A percentile compares a stretch with the other conserved stretches of the same genome.
Evolutionary conservation across 1,139 yeast genomes (phyloP).

Genomic region (Debaryomycetaceae sp.): DNA sequence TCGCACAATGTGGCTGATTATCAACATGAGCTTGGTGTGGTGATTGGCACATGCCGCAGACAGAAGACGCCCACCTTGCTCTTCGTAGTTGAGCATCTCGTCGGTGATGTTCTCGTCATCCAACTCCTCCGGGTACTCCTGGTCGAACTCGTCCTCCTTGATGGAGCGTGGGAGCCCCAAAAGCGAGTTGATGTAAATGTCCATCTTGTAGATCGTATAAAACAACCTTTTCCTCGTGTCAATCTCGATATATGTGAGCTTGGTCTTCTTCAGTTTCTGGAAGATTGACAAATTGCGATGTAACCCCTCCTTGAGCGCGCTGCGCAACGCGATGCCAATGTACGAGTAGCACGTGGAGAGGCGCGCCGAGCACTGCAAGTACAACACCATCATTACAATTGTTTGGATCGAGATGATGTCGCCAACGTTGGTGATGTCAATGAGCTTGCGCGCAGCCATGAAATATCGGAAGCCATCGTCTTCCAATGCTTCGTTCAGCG

Average conservation of each 20-base stretch:
- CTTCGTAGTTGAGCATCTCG: constrained; percentile 38
- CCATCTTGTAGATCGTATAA: constrained; percentile 90
- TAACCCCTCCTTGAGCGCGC: constrained; percentile 82
- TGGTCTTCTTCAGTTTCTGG: constrained; percentile 39
- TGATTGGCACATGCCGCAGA: constrained; percentile 82
- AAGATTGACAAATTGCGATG: constrained; percentile 66
- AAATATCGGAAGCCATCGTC: constrained; percentile 84
- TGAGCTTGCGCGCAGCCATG: constrained; percentile 72
- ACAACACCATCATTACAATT: constrained; percentile 66
- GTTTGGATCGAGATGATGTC: constrained; percentile 59
- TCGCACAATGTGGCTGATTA: constrained; percentile 39
- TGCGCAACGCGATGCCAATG: constrained; percentile 86
- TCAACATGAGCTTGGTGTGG: constrained; percentile 66
- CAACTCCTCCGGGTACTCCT: constrained; percentile 76
- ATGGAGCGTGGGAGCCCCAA: constrained; percentile 80
- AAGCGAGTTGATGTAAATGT: constrained; percentile 84
- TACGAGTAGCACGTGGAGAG: constrained; percentile 87
- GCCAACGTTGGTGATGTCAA: constrained; percentile 54
- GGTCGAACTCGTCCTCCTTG: constrained; percentile 81
- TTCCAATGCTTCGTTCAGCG: constrained; percentile 44
- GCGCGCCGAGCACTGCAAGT: constrained; percentile 86
- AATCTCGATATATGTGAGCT: constrained; percentile 73
- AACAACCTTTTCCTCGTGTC: constrained; percentile 84
- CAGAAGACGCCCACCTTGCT: constrained; percentile 48
- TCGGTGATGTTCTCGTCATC: constrained; percentile 87